phyloP scores from a whole-genome alignment of 2,329 filamentous ascomycete genomes.

The Sordariomycetes sp. region DNA sequence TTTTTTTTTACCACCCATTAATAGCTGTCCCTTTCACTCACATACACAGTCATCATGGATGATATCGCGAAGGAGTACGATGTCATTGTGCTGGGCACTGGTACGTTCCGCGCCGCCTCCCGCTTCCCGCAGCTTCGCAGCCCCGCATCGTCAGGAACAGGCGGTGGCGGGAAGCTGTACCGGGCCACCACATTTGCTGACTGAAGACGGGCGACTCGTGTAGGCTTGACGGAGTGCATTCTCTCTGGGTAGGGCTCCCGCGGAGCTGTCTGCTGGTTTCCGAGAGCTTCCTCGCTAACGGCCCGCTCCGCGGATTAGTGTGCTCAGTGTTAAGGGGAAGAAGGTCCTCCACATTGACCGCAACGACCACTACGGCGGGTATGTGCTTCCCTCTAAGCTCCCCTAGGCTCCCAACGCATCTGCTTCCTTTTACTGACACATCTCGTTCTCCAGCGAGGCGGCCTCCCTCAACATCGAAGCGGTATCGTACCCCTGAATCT shows the following conservation, averaged over 20 bases:
- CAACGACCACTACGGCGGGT: constrained; percentile 98
- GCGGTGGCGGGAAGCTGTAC: constrained; percentile 5
- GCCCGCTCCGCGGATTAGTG: constrained; percentile 36
- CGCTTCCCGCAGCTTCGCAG: constrained; percentile 3
- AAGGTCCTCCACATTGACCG: constrained; percentile 98
- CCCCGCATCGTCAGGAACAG: constrained; percentile 13
- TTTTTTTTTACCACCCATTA: background rate
- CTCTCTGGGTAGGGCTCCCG: constrained; percentile 66
- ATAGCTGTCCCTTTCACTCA: background rate
- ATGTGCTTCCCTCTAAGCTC: constrained; percentile 31
- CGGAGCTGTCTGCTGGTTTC: constrained; percentile 2
- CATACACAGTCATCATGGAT: constrained; percentile 55
- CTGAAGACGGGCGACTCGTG: constrained; percentile 12
- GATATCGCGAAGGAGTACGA: constrained; percentile 98
- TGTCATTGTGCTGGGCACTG: constrained; percentile 95
- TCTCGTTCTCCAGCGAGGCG: constrained; percentile 48
- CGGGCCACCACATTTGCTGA: background rate
- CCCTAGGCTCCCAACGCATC: constrained; percentile 1
- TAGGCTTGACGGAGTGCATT: constrained; percentile 96
- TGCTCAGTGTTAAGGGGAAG: constrained; percentile 95
- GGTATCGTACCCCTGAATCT: constrained; percentile 33
- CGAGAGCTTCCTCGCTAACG: background rate
- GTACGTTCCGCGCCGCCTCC: constrained; percentile 37
- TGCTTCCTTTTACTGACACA: constrained; percentile 14
- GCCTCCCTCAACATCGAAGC: constrained; percentile 94